Conservation (phyloP, 352 stramenopile species). For the Globisporangium cylindrosporum region DNA sequence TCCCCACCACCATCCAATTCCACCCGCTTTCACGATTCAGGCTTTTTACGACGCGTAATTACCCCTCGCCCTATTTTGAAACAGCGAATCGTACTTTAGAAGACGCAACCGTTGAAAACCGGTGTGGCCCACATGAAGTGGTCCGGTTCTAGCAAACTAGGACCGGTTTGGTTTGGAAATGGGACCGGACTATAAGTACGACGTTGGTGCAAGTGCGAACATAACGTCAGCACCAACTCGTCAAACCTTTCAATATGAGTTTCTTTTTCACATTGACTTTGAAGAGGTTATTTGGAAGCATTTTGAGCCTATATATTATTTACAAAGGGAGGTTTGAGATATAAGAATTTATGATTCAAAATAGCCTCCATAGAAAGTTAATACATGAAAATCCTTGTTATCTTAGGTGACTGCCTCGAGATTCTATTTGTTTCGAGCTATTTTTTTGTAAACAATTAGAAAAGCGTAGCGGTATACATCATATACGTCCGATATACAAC, state of each 20-base stretch:
- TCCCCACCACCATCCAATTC: slow-evolving; percentile 33
- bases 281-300: no score
- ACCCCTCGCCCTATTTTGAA: not conserved
- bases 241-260: not conserved
- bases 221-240: not conserved
- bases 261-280: no score
- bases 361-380: no score
- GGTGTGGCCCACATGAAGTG: not conserved
- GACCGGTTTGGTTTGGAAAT: not conserved
- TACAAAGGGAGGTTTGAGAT: no score
- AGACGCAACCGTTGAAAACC: not conserved
- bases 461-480: no score
- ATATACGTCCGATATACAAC: no score
- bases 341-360: no score
- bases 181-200: not conserved
- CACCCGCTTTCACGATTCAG: slow-evolving; percentile 4
- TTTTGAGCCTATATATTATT: no score
- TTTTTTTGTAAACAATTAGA: no score
- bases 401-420: no score
- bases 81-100: not conserved
- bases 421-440: no score
- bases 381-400: no score
- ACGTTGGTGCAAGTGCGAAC: not conserved
- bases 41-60: slow-evolving; percentile 20
- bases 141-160: not conserved